Conservation (phyloP, 129 eudicot genomes). For the Sambucus nigra region DNA sequence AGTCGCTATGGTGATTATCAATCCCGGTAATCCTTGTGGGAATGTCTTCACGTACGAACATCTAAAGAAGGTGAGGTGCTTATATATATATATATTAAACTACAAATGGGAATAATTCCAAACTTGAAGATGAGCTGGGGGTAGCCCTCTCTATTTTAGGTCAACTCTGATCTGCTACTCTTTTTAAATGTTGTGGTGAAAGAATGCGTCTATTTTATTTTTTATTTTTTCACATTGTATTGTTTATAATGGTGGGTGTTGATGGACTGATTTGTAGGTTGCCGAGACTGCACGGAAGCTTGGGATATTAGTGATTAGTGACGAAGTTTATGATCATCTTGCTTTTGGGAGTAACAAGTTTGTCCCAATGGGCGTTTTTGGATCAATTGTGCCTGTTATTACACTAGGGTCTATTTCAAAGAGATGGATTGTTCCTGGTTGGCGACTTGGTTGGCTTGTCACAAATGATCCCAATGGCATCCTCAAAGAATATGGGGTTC, state of each 20-base stretch:
- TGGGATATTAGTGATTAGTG: conserved; percentile 67
- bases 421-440: conserved; percentile 90
- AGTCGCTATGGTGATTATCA: conserved; percentile 66
- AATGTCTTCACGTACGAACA: conserved; percentile 59
- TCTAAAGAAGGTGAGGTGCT: conserved; percentile 48
- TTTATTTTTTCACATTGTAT: too few species aligned
- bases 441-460: conserved; percentile 88
- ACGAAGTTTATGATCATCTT: conserved; percentile 77
- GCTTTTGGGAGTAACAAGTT: conserved; percentile 67
- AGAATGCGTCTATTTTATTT: not conserved
- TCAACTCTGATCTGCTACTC: too few species aligned
- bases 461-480: conserved; percentile 54
- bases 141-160: too few species aligned
- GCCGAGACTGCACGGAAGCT: conserved; percentile 79
- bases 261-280: conserved; percentile 23
- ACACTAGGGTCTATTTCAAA: conserved; percentile 79
- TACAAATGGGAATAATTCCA: too few species aligned
- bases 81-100: too few species aligned
- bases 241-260: not conserved
- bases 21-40: conserved; percentile 94
- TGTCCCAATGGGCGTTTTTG: conserved; percentile 81
- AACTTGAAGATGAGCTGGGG: too few species aligned
- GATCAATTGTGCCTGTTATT: conserved; percentile 52
- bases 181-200: too few species aligned
- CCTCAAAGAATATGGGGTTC: conserved; percentile 55